phyloP scores from a whole-genome alignment of 2,329 filamentous ascomycete species.

The Colletotrichum gigasporum region DNA sequence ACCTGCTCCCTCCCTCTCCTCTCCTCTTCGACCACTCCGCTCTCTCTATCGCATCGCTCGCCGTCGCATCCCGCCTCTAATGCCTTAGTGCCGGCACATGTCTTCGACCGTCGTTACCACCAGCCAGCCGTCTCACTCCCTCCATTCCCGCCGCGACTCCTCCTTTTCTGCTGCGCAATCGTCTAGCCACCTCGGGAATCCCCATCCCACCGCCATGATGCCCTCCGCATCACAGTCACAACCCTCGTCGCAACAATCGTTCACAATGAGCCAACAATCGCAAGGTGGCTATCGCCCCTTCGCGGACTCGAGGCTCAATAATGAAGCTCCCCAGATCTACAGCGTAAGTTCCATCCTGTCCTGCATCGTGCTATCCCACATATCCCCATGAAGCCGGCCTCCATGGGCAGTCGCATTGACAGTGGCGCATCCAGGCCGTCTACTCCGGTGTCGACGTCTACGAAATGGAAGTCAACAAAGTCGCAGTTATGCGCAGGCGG shows the following conservation, averaged over 20 bases:
- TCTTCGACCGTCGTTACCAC: conserved; percentile 29
- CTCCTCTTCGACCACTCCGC: background rate
- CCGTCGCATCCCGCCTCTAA: conserved; percentile 9
- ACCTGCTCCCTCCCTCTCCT: background rate
- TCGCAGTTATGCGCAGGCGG: conserved; percentile 95
- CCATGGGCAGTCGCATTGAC: conserved; percentile 2
- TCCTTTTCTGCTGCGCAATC: conserved; percentile 19
- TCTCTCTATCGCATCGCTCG: conserved; percentile 8
- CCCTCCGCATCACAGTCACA: conserved; percentile 58
- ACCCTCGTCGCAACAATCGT: conserved; percentile 64
- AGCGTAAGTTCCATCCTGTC: conserved; percentile 55
- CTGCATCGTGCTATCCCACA: background rate
- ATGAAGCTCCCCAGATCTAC: conserved; percentile 67
- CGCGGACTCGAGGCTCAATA: conserved; percentile 43
- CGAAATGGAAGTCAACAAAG: conserved; percentile 95
- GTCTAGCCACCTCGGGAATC: background rate
- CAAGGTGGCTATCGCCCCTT: conserved; percentile 55
- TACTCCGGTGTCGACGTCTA: conserved; percentile 98
- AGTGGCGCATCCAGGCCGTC: conserved; percentile 67
- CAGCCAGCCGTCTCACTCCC: conserved; percentile 14
- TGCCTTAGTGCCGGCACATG: conserved; percentile 30
- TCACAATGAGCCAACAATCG: conserved; percentile 65
- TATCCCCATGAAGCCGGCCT: background rate
- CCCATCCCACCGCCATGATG: conserved; percentile 36
- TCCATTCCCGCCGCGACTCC: conserved; percentile 24